Percentiles rank a stretch among this genome's conserved stretches.
These are phyloP conservation scores for Chionographis japonica DNA, from an alignment of 106 monocot species.

Conservation along the genomic window DNA sequence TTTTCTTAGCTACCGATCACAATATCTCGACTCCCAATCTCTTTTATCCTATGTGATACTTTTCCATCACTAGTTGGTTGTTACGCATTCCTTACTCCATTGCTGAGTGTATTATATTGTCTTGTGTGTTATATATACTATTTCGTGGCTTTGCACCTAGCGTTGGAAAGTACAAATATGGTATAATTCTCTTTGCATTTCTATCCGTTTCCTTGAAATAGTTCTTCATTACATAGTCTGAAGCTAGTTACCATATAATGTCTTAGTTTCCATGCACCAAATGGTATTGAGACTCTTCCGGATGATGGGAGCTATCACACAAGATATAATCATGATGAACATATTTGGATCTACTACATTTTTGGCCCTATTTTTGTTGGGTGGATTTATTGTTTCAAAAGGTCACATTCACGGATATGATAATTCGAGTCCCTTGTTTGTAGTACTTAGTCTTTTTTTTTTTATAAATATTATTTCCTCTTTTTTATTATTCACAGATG, in stretches of 20 bases:
- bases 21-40: constrained; percentile 31
- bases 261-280: constrained; percentile 42
- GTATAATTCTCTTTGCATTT: neutral
- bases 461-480: neutral
- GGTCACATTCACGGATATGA: constrained; percentile 2
- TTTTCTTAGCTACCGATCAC: constrained; percentile 38
- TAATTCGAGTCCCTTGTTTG: too few species aligned
- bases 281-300: constrained; percentile 53
- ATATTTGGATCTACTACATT: constrained; percentile 49
- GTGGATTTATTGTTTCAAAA: constrained; percentile 45
- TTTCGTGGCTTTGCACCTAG: constrained; percentile 33
- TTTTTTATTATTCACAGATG: too few species aligned
- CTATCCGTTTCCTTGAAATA: too few species aligned
- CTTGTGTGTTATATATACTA: constrained; percentile 38
- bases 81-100: constrained; percentile 40
- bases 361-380: constrained; percentile 33
- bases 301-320: constrained; percentile 47
- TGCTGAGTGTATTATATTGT: constrained; percentile 32
- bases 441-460: too few species aligned
- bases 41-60: constrained; percentile 41
- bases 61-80: constrained; percentile 37
- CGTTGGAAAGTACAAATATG: constrained; percentile 19
- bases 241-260: neutral
- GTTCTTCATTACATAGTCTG: neutral
- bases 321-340: constrained; percentile 38